Base-by-base conservation (phyloP, 345 rosid species). In the Hypericum perforatum region DNA sequence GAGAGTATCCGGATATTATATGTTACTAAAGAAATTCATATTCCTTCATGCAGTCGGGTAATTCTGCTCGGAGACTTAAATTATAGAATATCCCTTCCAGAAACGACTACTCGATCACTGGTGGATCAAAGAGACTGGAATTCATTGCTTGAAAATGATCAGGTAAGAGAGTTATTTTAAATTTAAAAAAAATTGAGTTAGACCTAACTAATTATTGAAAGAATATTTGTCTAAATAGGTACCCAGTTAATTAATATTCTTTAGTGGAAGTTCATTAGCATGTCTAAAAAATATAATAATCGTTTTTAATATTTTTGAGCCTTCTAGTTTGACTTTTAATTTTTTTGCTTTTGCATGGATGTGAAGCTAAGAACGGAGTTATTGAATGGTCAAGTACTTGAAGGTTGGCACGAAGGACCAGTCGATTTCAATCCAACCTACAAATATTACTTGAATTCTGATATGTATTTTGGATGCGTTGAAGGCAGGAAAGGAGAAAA, bases 11-110 rank as follows among this genome's bases (percentile, higher is more conserved):
- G 1, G 2, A 22, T 22, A 22, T 4, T 22, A 4, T 22, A 22
- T 22, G 2, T 22, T 22, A 22, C 4, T 22, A 22, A 22, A 22
- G n/a, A 22, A 22, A 22, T 22, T 22, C 1, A 22, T 22, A 22
- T 22, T 22, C 32, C 52, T 57, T 36, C n/a, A 6, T 48, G 63
- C 80, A 87, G 96, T 15, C 81, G 74, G 49, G 77, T 87, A 13
- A 49, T 87, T 57, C 65, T 80, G 52, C 74, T 87, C 42, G 96
- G 96, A 63, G 96, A 87, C 63, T 75, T 84, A 71, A 87, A 87
- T 59, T 87, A 84, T 60, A 76, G 96, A 75, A 74, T 84, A 52
- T 80, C 89, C 11, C 63, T 87, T 16, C 80, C 83, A 0, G 92
- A 87, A 63, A 68, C 76, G 39, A 70, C 74, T 15, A 78, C 78